Conservation (phyloP, 129 eudicot species). For the Ambrosia trifida region DNA sequence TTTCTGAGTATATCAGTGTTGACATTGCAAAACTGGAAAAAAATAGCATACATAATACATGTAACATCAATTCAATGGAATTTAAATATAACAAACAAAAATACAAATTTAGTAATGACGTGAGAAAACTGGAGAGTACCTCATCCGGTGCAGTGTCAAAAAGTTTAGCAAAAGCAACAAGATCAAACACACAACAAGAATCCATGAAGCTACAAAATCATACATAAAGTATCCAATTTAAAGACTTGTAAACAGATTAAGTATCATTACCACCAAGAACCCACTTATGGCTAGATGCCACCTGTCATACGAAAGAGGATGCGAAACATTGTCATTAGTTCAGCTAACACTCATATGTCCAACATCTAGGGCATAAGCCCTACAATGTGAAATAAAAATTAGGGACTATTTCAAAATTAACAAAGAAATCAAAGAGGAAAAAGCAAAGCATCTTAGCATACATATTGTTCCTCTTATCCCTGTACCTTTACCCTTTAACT, state of each 20-base stretch:
- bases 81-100: not conserved
- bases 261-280: conserved; percentile 87
- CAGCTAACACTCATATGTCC: not conserved
- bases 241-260: conserved; percentile 6
- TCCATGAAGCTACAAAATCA: conserved; percentile 9
- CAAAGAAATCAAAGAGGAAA: too few relatives aligned
- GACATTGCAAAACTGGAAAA: conserved; percentile 60
- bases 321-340: conserved; percentile 1
- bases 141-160: conserved; percentile 93
- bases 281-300: conserved; percentile 99
- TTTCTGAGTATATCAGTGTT: conserved; percentile 72
- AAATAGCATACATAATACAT: not conserved
- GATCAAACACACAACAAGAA: conserved; percentile 1
- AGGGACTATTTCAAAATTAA: too few relatives aligned
- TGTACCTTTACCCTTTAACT: too few relatives aligned
- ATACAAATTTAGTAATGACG: not conserved
- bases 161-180: conserved; percentile 90
- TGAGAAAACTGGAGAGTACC: conserved; percentile 36
- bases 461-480: too few relatives aligned
- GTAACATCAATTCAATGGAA: not conserved
- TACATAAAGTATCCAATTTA: conserved; percentile 16
- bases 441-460: too few relatives aligned
- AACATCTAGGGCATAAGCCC: not conserved
- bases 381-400: not conserved
- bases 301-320: conserved; percentile 44